These are phyloP conservation scores for Caryopteris hybrid DNA, from an alignment of 305 asterid genomes.

Conservation along the genomic window DNA sequence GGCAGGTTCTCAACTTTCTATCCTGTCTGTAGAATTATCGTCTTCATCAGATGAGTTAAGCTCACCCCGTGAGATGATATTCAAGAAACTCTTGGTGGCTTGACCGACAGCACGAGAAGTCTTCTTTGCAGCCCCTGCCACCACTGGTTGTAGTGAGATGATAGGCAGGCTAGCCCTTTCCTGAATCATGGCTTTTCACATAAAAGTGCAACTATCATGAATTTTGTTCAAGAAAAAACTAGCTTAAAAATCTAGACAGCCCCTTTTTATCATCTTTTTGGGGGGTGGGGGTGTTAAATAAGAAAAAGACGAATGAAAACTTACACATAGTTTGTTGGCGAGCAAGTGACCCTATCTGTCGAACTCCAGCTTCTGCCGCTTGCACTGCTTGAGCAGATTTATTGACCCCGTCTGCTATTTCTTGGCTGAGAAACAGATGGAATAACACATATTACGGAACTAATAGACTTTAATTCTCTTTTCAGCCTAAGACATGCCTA, in stretches of 20 bases:
- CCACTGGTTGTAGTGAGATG: slow-evolving; percentile 78
- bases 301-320: slow-evolving; percentile 12
- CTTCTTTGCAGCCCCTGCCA: slow-evolving; percentile 89
- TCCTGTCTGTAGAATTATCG: slow-evolving; percentile 23
- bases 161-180: slow-evolving; percentile 87
- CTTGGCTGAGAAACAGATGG: slow-evolving; percentile 60
- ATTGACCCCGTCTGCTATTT: slow-evolving; percentile 76
- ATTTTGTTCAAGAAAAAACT: background rate
- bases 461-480: background rate
- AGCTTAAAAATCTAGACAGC: background rate
- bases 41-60: slow-evolving; percentile 38
- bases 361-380: slow-evolving; percentile 89
- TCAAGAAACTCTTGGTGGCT: slow-evolving; percentile 62
- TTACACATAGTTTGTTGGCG: slow-evolving; percentile 75
- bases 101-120: slow-evolving; percentile 74
- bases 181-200: slow-evolving; percentile 72
- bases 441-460: slow-evolving; percentile 8
- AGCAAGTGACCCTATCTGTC: slow-evolving; percentile 82
- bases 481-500: background rate
- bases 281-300: too few species aligned
- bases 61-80: slow-evolving; percentile 63
- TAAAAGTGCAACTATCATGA: background rate
- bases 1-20: slow-evolving; percentile 17
- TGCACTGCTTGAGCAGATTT: slow-evolving; percentile 91
- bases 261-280: background rate